A percentile compares a stretch with the other conserved stretches of the same genome.
Evolutionary conservation across 2,329 filamentous ascomycete genomes (phyloP).

Genomic region (Cladobotryum mycophilum): DNA sequence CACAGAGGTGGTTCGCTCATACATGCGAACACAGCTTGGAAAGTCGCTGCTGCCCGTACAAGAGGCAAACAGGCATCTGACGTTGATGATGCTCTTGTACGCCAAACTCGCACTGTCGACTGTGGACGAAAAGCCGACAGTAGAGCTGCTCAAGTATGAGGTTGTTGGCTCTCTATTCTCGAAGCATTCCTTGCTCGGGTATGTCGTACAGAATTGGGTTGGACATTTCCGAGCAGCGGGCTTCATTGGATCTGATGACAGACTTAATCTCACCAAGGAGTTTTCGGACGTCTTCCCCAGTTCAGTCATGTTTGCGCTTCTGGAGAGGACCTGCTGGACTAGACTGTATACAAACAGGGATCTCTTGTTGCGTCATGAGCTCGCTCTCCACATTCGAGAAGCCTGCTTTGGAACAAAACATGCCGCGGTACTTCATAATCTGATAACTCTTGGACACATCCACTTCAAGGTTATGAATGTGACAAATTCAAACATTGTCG

Average conservation of each 20-base stretch:
- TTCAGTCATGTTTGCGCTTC: constrained; percentile 29
- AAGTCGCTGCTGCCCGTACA: constrained; percentile 26
- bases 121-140: constrained; percentile 10
- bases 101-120: constrained; percentile 23
- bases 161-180: constrained; percentile 21
- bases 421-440: constrained; percentile 28
- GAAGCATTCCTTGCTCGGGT: constrained; percentile 26
- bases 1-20: constrained; percentile 26
- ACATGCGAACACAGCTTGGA: constrained; percentile 27
- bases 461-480: constrained; percentile 17
- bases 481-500: constrained; percentile 17
- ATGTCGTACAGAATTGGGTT: constrained; percentile 31
- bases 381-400: constrained; percentile 30
- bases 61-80: constrained; percentile 30
- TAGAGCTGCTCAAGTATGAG: constrained; percentile 5
- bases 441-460: constrained; percentile 30
- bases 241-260: constrained; percentile 20
- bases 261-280: constrained; percentile 24
- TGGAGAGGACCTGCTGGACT: constrained; percentile 29
- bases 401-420: constrained; percentile 32
- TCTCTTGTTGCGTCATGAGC: constrained; percentile 24
- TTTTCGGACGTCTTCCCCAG: constrained; percentile 31
- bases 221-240: constrained; percentile 30
- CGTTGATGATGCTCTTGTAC: constrained; percentile 30
- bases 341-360: constrained; percentile 17